Base-by-base conservation (phyloP, 106 monocot species). In the Dendrobium catenatum region DNA sequence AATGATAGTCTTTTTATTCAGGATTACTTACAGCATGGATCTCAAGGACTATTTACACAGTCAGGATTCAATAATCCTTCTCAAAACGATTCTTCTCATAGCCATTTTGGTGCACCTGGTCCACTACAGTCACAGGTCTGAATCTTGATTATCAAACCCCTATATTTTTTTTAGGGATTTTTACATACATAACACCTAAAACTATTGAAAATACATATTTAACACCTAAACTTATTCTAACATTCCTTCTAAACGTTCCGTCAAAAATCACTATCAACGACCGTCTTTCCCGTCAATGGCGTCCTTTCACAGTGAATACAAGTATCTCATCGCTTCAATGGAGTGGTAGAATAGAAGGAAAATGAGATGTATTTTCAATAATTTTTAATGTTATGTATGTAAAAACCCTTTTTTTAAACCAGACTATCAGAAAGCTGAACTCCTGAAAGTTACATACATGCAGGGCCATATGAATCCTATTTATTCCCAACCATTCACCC, bases 31-130 rank as follows among this genome's bases (percentile, higher is more conserved):
- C 20, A 82, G 9, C 99, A 88, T 85, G 95, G 93, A 73, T 87
- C 93, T 10, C 99, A 93, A 89, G 99, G 95, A 9, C 79, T 99
- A 74, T 99, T 92, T 70, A 91, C 95, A 19, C 99, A 99, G 85
- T 87, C 85, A 7, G 91, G 88, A 20, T 95, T 92, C 68, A 90
- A 80, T 85, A 93, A 89, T 82, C 88, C 93, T 41, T 88, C 91
- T 43, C 93, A 91, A 80, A 26, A 68, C 0, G 93, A 93, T 22
- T 85, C 93, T 24, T 82, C 90, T 40, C 93, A 91, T 49, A 80
- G 80, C 51, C 89, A 95, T 83, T 99, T 85, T 81, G 82, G 89
- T 56, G 87, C 86, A 42, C 80, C 88, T 61, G 81, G 83, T 42
- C 83, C 89, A 64, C 99, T 87, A 77, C 99, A 95, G 78, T 91